Conservation (phyloP, 73 alveolate species). For the Paramecium sonneborni region DNA sequence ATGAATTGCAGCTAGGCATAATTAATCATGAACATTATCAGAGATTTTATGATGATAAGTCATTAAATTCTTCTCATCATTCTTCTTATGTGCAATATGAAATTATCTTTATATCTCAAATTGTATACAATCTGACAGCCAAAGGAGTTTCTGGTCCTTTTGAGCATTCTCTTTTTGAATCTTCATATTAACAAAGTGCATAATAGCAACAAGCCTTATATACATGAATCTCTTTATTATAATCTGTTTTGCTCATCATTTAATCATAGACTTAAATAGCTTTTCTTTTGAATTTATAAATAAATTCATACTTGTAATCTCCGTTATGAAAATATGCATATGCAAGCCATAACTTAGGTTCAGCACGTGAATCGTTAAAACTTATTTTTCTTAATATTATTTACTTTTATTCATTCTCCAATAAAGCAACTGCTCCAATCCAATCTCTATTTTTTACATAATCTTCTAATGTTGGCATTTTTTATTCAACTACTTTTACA, state of each 20-base stretch:
- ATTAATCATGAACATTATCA: conserved; percentile 85
- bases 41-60: conserved; percentile 85
- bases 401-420: conserved; percentile 63
- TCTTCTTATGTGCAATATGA: conserved; percentile 95
- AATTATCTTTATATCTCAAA: conserved; percentile 64
- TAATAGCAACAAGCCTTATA: conserved; percentile 96
- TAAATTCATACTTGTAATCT: conserved; percentile 47
- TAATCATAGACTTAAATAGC: conserved; percentile 61
- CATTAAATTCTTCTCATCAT: conserved; percentile 92
- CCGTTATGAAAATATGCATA: conserved; percentile 67
- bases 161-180: conserved; percentile 88
- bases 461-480: conserved; percentile 59
- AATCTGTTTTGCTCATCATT: conserved; percentile 61
- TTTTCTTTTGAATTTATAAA: conserved; percentile 5
- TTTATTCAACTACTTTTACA: conserved; percentile 31
- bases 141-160: conserved; percentile 73
- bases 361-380: conserved; percentile 44
- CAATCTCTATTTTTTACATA: conserved; percentile 65
- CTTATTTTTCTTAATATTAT: background rate
- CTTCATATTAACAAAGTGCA: conserved; percentile 92
- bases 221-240: conserved; percentile 79
- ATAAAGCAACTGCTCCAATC: conserved; percentile 65
- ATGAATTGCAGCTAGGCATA: conserved; percentile 98
- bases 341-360: conserved; percentile 64
- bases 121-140: conserved; percentile 77